Evolutionary conservation across 2,329 filamentous ascomycete species (phyloP).

Genomic region (Pyrenophora tritici-repentis): DNA sequence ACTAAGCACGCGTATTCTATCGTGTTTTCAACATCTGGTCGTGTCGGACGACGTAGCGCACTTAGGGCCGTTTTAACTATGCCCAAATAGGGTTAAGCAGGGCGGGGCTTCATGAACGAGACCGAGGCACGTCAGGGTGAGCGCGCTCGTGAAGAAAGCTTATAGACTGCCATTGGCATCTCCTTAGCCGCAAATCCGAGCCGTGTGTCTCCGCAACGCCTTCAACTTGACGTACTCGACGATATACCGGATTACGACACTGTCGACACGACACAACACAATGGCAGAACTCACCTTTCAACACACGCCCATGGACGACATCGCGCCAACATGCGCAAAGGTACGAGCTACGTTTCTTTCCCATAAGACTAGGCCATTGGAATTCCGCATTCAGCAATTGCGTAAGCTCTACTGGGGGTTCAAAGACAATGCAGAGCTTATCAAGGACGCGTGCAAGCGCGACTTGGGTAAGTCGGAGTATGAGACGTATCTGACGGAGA

Average conservation of each 20-base stretch:
- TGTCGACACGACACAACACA: constrained; percentile 1
- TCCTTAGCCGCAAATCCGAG: too few relatives aligned
- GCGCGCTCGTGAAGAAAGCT: constrained; percentile 6
- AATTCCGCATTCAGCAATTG: constrained; percentile 83
- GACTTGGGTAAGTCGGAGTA: constrained; percentile 80
- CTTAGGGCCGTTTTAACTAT: too few relatives aligned
- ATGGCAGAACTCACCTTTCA: constrained; percentile 33
- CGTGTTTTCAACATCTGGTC: too few relatives aligned
- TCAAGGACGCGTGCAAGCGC: constrained; percentile 74
- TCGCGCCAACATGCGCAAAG: constrained; percentile 50
- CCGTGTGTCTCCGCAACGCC: not conserved
- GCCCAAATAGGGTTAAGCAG: too few relatives aligned
- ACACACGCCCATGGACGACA: constrained; percentile 44
- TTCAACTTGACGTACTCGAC: not conserved
- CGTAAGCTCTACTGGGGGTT: constrained; percentile 94
- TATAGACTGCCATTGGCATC: constrained; percentile 6
- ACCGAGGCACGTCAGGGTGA: constrained; percentile 7
- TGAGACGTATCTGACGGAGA: constrained; percentile 76
- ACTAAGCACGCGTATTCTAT: too few relatives aligned
- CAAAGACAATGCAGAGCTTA: constrained; percentile 73
- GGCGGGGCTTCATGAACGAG: not conserved
- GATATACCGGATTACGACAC: not conserved
- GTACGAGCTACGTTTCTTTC: constrained; percentile 73
- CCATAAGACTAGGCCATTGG: constrained; percentile 79
- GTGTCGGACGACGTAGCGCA: too few relatives aligned